Conservation (phyloP, 352 stramenopile genomes). For the Phytophthora megakarya region DNA sequence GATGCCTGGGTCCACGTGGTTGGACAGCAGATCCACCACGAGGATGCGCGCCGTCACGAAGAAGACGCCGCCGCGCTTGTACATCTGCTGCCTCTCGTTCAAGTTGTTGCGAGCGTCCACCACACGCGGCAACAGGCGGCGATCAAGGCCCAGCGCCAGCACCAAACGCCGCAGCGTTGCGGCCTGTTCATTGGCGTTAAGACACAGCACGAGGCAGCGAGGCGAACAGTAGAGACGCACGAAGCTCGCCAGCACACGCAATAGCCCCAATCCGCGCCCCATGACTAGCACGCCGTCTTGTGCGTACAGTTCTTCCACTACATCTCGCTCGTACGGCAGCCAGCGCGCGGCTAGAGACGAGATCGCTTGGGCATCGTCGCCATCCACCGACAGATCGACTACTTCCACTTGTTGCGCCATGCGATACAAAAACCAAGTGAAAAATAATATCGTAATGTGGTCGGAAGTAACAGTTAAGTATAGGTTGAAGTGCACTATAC, state of each 20-base stretch:
- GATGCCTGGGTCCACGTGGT: slow-evolving; percentile 68
- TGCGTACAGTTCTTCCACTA: slow-evolving; percentile 71
- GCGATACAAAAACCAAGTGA: slow-evolving; percentile 24
- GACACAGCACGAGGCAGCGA: slow-evolving; percentile 88
- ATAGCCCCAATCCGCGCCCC: slow-evolving; percentile 90
- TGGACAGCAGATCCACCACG: slow-evolving; percentile 96
- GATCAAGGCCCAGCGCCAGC: slow-evolving; percentile 87
- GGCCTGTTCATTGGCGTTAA: slow-evolving; percentile 92
- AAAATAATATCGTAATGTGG: background rate
- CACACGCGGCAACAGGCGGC: slow-evolving; percentile 86
- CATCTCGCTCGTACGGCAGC: slow-evolving; percentile 75
- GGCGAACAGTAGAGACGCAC: slow-evolving; percentile 89
- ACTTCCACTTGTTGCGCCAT: slow-evolving; percentile 34
- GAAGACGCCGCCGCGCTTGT: slow-evolving; percentile 92
- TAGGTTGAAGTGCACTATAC: slow-evolving; percentile 4
- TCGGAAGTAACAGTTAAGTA: slow-evolving; percentile 3
- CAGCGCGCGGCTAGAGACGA: slow-evolving; percentile 45
- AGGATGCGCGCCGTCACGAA: slow-evolving; percentile 97
- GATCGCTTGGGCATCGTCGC: slow-evolving; percentile 9
- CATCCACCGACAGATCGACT: slow-evolving; percentile 27
- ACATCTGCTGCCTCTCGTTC: slow-evolving; percentile 85
- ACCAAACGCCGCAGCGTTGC: slow-evolving; percentile 77
- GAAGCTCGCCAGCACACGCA: slow-evolving; percentile 89
- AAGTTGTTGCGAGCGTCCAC: slow-evolving; percentile 79
- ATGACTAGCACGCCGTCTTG: slow-evolving; percentile 94